Conservation (phyloP, 2,329 filamentous ascomycete species). For the Alternaria gaisen region DNA sequence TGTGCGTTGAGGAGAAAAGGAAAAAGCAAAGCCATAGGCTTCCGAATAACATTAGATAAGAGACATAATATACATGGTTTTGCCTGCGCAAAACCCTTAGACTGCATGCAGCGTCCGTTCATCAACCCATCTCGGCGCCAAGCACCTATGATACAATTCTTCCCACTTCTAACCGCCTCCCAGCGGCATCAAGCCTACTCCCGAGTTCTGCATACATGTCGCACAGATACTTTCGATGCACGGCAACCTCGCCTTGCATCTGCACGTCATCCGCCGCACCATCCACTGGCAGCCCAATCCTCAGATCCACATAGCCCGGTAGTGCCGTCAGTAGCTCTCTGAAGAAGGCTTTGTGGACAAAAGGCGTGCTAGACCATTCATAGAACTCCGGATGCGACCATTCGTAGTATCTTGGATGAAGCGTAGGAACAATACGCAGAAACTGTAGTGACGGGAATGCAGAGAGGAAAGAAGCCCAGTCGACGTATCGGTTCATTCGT, state of each 20-base stretch:
- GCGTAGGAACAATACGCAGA: conserved; percentile 37
- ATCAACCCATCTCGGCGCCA: background rate
- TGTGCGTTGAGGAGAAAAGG: background rate
- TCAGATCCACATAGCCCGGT: conserved; percentile 28
- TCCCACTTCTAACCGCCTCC: background rate
- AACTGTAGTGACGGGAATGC: conserved; percentile 30
- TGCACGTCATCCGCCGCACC: conserved; percentile 18
- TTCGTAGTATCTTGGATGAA: conserved; percentile 41
- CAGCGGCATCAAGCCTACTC: background rate
- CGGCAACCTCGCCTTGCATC: conserved; percentile 22
- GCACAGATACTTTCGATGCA: conserved; percentile 23
- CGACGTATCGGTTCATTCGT: conserved; percentile 44
- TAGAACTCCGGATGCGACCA: conserved; percentile 38
- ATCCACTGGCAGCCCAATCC: conserved; percentile 26
- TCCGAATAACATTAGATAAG: background rate
- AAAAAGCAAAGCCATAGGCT: background rate
- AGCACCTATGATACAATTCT: conserved; percentile 4
- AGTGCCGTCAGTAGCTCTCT: conserved; percentile 34
- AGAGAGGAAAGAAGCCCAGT: conserved; percentile 40
- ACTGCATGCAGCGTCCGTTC: background rate
- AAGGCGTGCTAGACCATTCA: conserved; percentile 34
- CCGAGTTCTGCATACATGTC: conserved; percentile 37
- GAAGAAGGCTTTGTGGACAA: conserved; percentile 43
- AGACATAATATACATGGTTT: background rate
- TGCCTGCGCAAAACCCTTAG: background rate